Conservation (phyloP, 2,329 filamentous ascomycete species). For the Hirsutella rhossiliensis region DNA sequence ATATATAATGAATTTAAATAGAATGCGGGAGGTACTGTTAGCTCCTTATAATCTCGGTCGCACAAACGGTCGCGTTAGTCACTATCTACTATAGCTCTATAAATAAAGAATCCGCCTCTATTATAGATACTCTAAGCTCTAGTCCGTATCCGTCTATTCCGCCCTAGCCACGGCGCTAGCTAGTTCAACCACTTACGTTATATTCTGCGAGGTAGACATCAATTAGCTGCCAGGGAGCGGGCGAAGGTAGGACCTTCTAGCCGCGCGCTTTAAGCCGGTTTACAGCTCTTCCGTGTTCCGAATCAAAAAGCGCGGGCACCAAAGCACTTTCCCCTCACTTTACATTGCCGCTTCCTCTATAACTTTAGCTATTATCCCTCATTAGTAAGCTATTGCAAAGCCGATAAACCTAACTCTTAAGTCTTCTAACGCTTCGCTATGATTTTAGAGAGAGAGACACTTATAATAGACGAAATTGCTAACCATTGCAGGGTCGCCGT, state of each 20-base stretch:
- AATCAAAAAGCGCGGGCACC: background rate
- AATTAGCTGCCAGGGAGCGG: too few relatives aligned
- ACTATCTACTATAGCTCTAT: background rate
- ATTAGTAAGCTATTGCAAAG: too few relatives aligned
- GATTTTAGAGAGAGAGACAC: background rate
- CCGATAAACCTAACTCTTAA: background rate
- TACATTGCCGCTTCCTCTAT: background rate
- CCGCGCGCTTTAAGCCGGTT: background rate
- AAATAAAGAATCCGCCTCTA: background rate
- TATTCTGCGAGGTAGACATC: too few relatives aligned
- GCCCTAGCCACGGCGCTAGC: background rate
- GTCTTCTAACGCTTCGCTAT: background rate
- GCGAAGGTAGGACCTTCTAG: background rate
- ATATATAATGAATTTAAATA: too few relatives aligned
- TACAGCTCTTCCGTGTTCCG: background rate
- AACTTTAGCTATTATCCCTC: background rate
- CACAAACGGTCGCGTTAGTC: background rate
- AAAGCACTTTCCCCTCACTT: background rate
- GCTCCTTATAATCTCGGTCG: background rate
- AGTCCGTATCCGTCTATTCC: background rate
- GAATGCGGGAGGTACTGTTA: background rate
- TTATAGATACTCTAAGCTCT: background rate
- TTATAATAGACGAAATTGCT: background rate
- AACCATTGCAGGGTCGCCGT: background rate
- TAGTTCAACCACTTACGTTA: background rate